A percentile compares a stretch with the other conserved stretches of the same genome.
phyloP scores from a whole-genome alignment of 2,329 filamentous ascomycete species.

The Chaetomiaceae sp. region DNA sequence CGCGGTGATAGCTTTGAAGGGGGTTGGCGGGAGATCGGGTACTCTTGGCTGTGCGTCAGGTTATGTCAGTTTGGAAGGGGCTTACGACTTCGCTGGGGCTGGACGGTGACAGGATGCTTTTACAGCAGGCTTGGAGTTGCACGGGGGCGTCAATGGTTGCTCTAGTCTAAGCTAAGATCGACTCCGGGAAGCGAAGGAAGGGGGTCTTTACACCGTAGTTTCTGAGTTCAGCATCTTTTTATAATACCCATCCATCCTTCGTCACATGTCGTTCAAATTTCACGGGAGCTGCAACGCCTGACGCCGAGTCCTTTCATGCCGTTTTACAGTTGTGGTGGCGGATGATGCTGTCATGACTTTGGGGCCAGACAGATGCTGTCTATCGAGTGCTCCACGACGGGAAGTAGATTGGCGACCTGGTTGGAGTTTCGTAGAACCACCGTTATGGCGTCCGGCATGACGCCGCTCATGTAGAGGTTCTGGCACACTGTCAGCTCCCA shows the following conservation, averaged over 20 bases:
- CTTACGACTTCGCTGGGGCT: background rate
- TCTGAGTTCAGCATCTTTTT: no score
- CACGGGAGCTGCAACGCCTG: background rate
- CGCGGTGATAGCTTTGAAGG: constrained; percentile 32
- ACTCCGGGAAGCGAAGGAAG: no score
- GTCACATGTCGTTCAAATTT: no score
- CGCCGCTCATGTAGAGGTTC: constrained; percentile 45
- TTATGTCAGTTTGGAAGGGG: background rate
- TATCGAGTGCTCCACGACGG: constrained; percentile 60
- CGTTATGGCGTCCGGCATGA: constrained; percentile 64
- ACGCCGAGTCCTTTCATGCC: background rate
- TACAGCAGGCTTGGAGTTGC: constrained; percentile 12
- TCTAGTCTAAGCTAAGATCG: constrained; percentile 1
- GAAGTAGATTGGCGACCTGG: constrained; percentile 61
- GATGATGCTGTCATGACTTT: background rate
- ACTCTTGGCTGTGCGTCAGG: background rate
- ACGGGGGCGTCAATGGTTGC: constrained; percentile 13
- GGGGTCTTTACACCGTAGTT: no score
- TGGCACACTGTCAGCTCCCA: constrained; percentile 26
- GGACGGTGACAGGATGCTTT: constrained; percentile 12
- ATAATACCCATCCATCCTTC: background rate
- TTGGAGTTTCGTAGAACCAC: constrained; percentile 76
- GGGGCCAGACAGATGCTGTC: constrained; percentile 39
- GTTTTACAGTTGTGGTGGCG: background rate
- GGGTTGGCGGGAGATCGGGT: background rate